Percentiles rank a stretch among this genome's conserved stretches.
Conservation (phyloP, 441 rosid species). For the Populus hybrid region DNA sequence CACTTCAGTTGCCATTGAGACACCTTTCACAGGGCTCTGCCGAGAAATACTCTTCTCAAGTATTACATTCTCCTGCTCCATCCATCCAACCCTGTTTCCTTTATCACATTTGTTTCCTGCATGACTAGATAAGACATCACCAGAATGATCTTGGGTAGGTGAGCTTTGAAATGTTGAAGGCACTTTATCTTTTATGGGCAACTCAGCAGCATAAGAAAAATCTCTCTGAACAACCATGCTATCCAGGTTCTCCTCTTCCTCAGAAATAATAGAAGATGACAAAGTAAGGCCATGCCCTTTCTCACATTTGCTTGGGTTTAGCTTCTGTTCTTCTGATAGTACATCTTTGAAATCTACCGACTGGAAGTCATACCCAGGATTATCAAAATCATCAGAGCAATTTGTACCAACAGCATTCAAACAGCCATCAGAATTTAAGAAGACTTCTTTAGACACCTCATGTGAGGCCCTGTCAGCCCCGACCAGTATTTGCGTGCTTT, state of each 20-base stretch:
- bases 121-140: constrained; percentile 40
- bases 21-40: constrained; percentile 47
- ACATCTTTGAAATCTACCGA: constrained; percentile 38
- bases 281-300: constrained; percentile 45
- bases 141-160: constrained; percentile 45
- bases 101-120: constrained; percentile 39
- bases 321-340: constrained; percentile 30
- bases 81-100: constrained; percentile 56
- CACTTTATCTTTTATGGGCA: constrained; percentile 22
- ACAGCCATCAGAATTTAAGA: constrained; percentile 24
- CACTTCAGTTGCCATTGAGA: constrained; percentile 54
- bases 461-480: constrained; percentile 21
- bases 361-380: constrained; percentile 46
- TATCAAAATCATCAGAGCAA: constrained; percentile 51
- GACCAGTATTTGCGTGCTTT: constrained; percentile 11
- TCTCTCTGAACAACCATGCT: constrained; percentile 32
- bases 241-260: constrained; percentile 52
- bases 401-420: constrained; percentile 25
- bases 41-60: constrained; percentile 26
- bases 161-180: constrained; percentile 42
- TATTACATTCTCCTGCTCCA: constrained; percentile 46
- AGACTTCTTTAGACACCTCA: constrained; percentile 26
- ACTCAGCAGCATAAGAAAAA: constrained; percentile 27
- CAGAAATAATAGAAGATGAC: constrained; percentile 37
- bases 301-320: constrained; percentile 36